Evolutionary conservation across 768 basidiomycete genomes (phyloP).

Genomic region (Suillus occidentalis): DNA sequence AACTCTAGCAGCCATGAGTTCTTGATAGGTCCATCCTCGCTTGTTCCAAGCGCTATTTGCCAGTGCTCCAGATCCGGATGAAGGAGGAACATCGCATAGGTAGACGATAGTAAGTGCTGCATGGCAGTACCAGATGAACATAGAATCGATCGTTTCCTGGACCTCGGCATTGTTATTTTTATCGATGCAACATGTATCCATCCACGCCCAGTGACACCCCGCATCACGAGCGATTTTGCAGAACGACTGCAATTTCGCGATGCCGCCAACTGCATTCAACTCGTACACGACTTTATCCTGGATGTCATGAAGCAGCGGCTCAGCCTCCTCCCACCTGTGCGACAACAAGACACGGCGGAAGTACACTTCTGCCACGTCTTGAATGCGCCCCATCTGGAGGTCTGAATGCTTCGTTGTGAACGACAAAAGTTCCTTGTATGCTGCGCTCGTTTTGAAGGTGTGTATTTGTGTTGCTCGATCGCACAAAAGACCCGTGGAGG

Average conservation of each 20-base stretch:
- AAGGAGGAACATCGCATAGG: not conserved
- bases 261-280: not conserved
- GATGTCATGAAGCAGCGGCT: not conserved
- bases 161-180: not conserved
- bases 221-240: not conserved
- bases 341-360: not conserved
- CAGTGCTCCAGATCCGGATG: not conserved
- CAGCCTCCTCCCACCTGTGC: not conserved
- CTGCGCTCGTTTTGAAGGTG: not conserved
- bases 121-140: not conserved
- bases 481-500: not conserved
- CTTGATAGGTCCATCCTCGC: not conserved
- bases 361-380: not conserved
- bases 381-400: not conserved
- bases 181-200: not conserved
- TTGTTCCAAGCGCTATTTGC: not conserved
- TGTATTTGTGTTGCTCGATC: not conserved
- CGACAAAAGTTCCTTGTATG: not conserved
- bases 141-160: not conserved
- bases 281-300: not conserved
- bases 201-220: not conserved
- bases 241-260: not conserved
- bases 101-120: not conserved
- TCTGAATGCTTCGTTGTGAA: not conserved
- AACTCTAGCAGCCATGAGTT: not conserved